Evolutionary conservation across 2,329 filamentous ascomycete genomes (phyloP).

Genomic region (Beauveria bassiana): DNA sequence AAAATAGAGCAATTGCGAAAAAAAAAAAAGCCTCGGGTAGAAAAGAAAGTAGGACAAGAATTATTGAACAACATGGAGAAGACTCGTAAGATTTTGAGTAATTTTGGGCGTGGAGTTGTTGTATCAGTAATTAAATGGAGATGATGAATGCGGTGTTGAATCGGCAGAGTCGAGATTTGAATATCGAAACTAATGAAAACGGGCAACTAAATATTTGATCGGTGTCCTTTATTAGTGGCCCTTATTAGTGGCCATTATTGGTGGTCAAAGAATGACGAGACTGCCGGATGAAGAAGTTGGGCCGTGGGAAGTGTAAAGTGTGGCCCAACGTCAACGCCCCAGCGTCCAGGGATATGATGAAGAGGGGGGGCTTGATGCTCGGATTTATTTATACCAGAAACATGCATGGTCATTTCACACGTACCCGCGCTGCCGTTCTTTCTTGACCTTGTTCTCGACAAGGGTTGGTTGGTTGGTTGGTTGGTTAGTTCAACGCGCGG

Average conservation of each 20-base stretch:
- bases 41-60: not conserved
- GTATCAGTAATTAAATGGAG: too few species aligned
- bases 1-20: constrained; percentile 1
- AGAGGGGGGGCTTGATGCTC: not conserved
- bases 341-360: not conserved
- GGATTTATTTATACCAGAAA: constrained; percentile 7
- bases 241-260: too few species aligned
- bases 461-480: too few species aligned
- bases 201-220: too few species aligned
- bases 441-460: too few species aligned
- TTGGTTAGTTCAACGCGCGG: not conserved
- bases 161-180: too few species aligned
- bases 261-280: not conserved
- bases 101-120: too few species aligned
- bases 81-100: too few species aligned
- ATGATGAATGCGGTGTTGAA: too few species aligned
- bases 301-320: not conserved
- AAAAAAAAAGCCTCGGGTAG: not conserved
- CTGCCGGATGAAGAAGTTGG: not conserved
- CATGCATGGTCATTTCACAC: not conserved
- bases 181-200: too few species aligned
- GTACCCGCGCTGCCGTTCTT: too few species aligned
- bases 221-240: too few species aligned
- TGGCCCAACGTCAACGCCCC: not conserved
- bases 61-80: not conserved